Conservation (phyloP, 805 yeast genomes). For the Teunomyces kruisii region DNA sequence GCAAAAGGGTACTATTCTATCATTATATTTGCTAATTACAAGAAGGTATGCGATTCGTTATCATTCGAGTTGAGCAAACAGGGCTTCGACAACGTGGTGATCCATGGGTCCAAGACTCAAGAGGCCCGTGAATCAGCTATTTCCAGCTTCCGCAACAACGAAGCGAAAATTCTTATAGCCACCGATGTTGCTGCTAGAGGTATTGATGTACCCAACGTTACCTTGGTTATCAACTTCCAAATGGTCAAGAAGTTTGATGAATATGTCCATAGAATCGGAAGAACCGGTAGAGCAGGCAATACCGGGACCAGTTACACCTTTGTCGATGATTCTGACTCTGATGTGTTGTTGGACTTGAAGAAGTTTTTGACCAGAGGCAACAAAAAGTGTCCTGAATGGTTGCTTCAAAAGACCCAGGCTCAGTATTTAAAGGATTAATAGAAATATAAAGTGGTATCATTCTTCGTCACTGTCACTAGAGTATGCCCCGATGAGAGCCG, state of each 20-base stretch:
- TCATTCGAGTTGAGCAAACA: conserved; percentile 46
- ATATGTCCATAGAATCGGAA: conserved; percentile 89
- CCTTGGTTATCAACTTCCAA: conserved; percentile 83
- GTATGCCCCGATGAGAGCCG: conserved; percentile 22
- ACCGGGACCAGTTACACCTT: conserved; percentile 76
- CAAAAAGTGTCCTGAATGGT: conserved; percentile 29
- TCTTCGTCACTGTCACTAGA: conserved; percentile 32
- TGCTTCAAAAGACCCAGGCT: conserved; percentile 8
- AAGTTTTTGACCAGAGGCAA: conserved; percentile 44
- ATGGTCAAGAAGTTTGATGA: conserved; percentile 78
- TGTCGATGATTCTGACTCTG: conserved; percentile 56
- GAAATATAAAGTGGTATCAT: neutral
- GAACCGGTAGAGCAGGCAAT: conserved; percentile 95
- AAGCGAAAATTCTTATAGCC: conserved; percentile 70
- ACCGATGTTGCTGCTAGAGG: conserved; percentile 98
- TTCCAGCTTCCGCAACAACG: conserved; percentile 52
- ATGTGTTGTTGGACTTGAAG: conserved; percentile 50
- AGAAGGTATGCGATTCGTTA: conserved; percentile 68
- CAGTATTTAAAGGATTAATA: conserved; percentile 1
- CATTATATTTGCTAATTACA: conserved; percentile 80
- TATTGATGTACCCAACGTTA: conserved; percentile 84
- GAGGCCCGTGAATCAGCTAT: conserved; percentile 82
- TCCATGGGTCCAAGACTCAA: conserved; percentile 89
- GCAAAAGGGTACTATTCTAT: conserved; percentile 43
- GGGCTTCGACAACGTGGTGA: conserved; percentile 47